Evolutionary conservation across 805 yeast genomes (phyloP).

Genomic region (Saccharomyces mikatae): DNA sequence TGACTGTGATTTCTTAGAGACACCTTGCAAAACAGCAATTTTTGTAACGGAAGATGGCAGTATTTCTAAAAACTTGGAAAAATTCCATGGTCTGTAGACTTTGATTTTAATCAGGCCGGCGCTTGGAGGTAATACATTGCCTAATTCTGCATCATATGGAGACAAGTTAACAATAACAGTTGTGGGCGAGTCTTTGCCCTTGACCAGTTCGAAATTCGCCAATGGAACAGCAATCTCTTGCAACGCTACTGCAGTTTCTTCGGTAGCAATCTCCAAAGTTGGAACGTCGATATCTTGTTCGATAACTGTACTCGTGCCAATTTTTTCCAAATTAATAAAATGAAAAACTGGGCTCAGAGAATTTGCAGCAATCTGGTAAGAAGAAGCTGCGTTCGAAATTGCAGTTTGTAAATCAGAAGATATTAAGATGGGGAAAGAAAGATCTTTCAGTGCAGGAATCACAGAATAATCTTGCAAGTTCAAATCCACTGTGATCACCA

Average conservation of each 20-base stretch:
- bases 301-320: constrained; percentile 18
- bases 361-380: constrained; percentile 48
- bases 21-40: constrained; percentile 62
- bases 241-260: constrained; percentile 8
- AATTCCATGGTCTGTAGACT: constrained; percentile 66
- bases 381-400: constrained; percentile 44
- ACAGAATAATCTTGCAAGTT: constrained; percentile 56
- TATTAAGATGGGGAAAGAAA: constrained; percentile 54
- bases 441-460: constrained; percentile 66
- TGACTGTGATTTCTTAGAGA: constrained; percentile 19
- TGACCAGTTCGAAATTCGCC: constrained; percentile 27
- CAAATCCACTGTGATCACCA: constrained; percentile 56
- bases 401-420: constrained; percentile 56
- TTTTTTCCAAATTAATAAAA: constrained; percentile 37
- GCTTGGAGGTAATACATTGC: constrained; percentile 30
- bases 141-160: constrained; percentile 39
- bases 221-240: constrained; percentile 26
- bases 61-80: constrained; percentile 39
- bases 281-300: constrained; percentile 10
- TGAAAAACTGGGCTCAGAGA: constrained; percentile 58
- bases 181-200: constrained; percentile 32
- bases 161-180: constrained; percentile 62
- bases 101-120: constrained; percentile 45
- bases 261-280: constrained; percentile 4
- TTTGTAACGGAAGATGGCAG: constrained; percentile 49